Percentiles rank a stretch among this genome's conserved stretches.
These are phyloP conservation scores for Phytophthora europaea DNA, from an alignment of 352 stramenopile genomes.

Conservation along the genomic window DNA sequence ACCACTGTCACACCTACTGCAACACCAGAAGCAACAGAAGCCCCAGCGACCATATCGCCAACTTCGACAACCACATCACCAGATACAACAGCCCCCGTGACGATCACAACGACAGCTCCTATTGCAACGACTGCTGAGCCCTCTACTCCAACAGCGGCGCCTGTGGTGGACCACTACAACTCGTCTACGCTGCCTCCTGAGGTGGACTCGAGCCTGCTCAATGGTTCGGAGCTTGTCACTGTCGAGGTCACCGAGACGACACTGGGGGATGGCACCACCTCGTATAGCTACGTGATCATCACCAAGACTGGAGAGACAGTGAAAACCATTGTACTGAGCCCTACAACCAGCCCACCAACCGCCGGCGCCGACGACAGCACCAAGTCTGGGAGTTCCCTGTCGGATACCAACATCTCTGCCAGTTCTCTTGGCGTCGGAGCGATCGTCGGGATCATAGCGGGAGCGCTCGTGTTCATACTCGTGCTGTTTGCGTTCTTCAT, in stretches of 20 bases:
- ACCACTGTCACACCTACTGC: background rate
- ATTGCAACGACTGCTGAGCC: background rate
- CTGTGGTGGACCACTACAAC: constrained; percentile 43
- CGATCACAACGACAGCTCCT: background rate
- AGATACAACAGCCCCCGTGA: background rate
- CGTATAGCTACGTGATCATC: constrained; percentile 50
- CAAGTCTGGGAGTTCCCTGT: background rate
- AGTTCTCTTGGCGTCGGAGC: constrained; percentile 6
- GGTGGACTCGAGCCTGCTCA: constrained; percentile 41
- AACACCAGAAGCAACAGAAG: background rate
- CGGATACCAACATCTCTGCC: background rate
- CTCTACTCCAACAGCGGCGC: constrained; percentile 1
- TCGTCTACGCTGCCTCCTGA: constrained; percentile 50
- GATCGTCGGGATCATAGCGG: constrained; percentile 21
- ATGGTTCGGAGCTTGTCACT: constrained; percentile 44
- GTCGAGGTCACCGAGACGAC: constrained; percentile 50
- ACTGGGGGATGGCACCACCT: constrained; percentile 33
- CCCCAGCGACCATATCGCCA: background rate
- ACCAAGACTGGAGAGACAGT: constrained; percentile 31
- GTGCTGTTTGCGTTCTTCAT: constrained; percentile 31
- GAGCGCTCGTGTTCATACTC: constrained; percentile 17
- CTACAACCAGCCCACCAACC: constrained; percentile 1
- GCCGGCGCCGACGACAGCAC: constrained; percentile 4
- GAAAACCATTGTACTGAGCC: constrained; percentile 21
- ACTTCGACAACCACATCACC: background rate